Base-by-base conservation (phyloP, 2,329 filamentous ascomycete species). In the Xylariaceae sp. region DNA sequence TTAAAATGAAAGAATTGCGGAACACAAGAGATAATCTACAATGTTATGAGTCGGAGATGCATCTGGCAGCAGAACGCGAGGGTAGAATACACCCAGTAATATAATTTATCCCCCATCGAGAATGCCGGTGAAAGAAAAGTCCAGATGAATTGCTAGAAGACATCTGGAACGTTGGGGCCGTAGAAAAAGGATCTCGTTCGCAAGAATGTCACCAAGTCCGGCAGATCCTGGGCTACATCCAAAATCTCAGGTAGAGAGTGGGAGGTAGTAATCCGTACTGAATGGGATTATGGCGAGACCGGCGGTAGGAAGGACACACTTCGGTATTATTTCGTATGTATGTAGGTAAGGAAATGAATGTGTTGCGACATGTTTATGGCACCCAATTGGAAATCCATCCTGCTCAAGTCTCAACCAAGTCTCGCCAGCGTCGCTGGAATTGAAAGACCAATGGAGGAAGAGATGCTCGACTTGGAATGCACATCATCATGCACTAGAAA, bases 1-100 rank as follows among this genome's bases (percentile, higher is more conserved):
- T 53, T 50, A 35, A 58, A 56, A 51, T 61, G 58, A 53, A 63
- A 55, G 58, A 45, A 30, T 47, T 51, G 44, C 13, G 44, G 37
- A 47, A 47, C 10, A 47, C 7, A 30, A 5, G 44, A 47, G 15
- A 47, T 17, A 13, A 18, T 47, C 4, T n/a, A 15, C 13, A n/a
- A n/a, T 4, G 13, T 47, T 47, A 47, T 47, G 18, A 13, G 37
- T 42, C 9, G 37, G 37, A 42, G 8, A 9, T 42, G 37, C 11
- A 13, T 13, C 4, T 10, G 37, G 9, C 8, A 42, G 37, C 37
- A 42, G 11, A 42, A 42, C 8, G 37, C 37, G 9, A 13, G 37
- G 37, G 37, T 13, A 42, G 11, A 10, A 42, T 42, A 7, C 37
- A 42, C 9, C 37, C 37, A 42, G 37, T 9, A 42, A 18, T 18